These are phyloP conservation scores for Gloeophyllum trabeum DNA, from an alignment of 768 basidiomycete species.

Conservation along the genomic window DNA sequence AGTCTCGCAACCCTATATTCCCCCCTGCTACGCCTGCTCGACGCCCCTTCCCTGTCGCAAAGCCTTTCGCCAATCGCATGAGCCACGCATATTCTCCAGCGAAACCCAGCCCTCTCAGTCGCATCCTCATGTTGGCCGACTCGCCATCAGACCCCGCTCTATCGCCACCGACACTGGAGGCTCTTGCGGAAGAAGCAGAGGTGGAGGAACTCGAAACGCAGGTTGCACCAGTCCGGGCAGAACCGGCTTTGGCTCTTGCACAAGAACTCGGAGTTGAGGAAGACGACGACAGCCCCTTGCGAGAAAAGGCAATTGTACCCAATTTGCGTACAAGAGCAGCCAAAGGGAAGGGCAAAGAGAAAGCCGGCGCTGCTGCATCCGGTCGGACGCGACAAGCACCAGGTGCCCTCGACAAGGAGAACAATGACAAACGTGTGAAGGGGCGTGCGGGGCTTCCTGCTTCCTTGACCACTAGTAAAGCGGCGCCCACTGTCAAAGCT, in stretches of 20 bases:
- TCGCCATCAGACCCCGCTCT: constrained; percentile 19
- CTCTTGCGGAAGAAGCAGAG: constrained; percentile 11
- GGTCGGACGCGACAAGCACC: constrained; percentile 6
- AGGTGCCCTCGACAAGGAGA: constrained; percentile 17
- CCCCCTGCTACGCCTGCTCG: constrained; percentile 23
- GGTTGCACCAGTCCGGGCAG: too few species aligned
- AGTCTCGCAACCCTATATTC: too few species aligned
- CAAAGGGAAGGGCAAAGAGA: constrained; percentile 30
- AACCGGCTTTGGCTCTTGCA: constrained; percentile 4
- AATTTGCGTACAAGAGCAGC: constrained; percentile 21
- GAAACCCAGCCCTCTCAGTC: constrained; percentile 70
- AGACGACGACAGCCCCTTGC: constrained; percentile 37
- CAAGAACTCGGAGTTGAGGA: constrained; percentile 9
- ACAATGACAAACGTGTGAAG: constrained; percentile 11
- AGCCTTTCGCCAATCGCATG: constrained; percentile 59
- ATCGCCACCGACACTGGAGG: constrained; percentile 3
- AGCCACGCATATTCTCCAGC: constrained; percentile 75
- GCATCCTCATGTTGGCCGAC: constrained; percentile 62
- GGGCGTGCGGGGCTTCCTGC: constrained; percentile 8
- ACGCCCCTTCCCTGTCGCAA: constrained; percentile 58
- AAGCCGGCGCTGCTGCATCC: constrained; percentile 11
- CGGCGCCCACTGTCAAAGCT: too few species aligned
- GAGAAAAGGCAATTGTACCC: constrained; percentile 34
- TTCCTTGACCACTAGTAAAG: constrained; percentile 3
- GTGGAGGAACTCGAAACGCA: constrained; percentile 9